These are phyloP conservation scores for Spiromastix sp. DNA, from an alignment of 2,329 filamentous ascomycete genomes.

Conservation along the genomic window DNA sequence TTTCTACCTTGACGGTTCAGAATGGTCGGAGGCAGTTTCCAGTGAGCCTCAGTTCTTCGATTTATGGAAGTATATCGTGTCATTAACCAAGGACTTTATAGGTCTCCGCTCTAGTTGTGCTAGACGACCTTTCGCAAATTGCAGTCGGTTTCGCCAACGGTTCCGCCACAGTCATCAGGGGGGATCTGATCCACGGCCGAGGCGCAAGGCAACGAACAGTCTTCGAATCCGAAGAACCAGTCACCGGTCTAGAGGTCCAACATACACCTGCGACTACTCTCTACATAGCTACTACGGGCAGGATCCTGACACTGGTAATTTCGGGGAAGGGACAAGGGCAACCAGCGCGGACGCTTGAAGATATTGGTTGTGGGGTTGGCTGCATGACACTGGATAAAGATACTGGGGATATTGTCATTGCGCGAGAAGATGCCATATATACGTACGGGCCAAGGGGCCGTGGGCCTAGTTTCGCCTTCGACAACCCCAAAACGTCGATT, in stretches of 20 bases:
- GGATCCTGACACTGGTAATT: constrained; percentile 77
- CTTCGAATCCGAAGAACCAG: constrained; percentile 91
- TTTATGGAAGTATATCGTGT: background rate
- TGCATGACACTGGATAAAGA: constrained; percentile 83
- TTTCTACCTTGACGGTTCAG: constrained; percentile 75
- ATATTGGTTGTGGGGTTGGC: constrained; percentile 80
- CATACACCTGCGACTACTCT: constrained; percentile 59
- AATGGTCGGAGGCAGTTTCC: constrained; percentile 90
- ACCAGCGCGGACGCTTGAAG: constrained; percentile 77
- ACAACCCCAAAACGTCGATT: constrained; percentile 77
- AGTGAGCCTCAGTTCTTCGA: constrained; percentile 37
- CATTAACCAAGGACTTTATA: constrained; percentile 7
- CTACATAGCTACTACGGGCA: constrained; percentile 83
- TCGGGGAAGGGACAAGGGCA: constrained; percentile 83
- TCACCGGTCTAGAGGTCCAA: constrained; percentile 79
- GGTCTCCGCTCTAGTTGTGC: constrained; percentile 75
- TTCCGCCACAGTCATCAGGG: constrained; percentile 82
- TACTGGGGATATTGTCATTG: constrained; percentile 81
- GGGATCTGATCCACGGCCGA: constrained; percentile 89
- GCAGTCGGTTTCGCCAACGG: constrained; percentile 95
- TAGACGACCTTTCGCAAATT: constrained; percentile 82
- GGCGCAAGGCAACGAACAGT: constrained; percentile 90
- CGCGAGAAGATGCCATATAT: constrained; percentile 88
- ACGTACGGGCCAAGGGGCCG: constrained; percentile 79
- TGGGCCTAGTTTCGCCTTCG: constrained; percentile 81